Percentiles rank a stretch among this genome's conserved stretches.
Evolutionary conservation across 2,329 filamentous ascomycete genomes (phyloP).

Genomic region (Fusarium paranaense): DNA sequence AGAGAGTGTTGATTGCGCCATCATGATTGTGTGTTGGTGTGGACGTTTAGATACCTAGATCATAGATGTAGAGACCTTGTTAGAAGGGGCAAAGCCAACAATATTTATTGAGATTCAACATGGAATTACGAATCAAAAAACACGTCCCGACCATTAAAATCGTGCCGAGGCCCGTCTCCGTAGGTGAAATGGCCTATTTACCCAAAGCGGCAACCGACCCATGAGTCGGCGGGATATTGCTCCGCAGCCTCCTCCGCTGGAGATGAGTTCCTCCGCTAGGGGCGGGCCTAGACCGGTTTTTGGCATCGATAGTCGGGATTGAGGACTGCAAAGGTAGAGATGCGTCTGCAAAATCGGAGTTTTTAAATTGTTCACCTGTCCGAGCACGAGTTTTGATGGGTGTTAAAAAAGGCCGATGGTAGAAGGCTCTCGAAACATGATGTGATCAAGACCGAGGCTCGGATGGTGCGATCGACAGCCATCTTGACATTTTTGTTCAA

Average conservation of each 20-base stretch:
- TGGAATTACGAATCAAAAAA: neutral
- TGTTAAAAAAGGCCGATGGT: neutral
- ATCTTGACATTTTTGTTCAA: neutral
- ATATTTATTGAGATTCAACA: neutral
- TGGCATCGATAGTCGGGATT: neutral
- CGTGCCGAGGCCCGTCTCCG: neutral
- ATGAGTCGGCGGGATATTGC: neutral
- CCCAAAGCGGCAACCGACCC: conserved; percentile 11
- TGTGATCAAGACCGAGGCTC: neutral
- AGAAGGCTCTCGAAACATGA: neutral
- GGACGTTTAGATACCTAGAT: neutral
- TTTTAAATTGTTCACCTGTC: neutral
- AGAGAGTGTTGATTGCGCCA: conserved; percentile 27
- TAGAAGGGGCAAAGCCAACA: neutral
- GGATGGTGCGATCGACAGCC: neutral
- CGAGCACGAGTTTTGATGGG: neutral
- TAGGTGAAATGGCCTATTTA: conserved; percentile 1
- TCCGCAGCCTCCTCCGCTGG: neutral
- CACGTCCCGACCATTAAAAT: neutral
- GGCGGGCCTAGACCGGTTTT: neutral
- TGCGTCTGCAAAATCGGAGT: neutral
- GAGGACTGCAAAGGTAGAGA: no score
- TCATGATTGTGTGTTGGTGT: neutral
- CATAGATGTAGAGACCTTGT: neutral
- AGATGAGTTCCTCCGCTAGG: neutral